Evolutionary conservation across 768 basidiomycete genomes (phyloP), one percentile per base, ranked within the genome.

Genomic region (Trametopsis cervina): DNA sequence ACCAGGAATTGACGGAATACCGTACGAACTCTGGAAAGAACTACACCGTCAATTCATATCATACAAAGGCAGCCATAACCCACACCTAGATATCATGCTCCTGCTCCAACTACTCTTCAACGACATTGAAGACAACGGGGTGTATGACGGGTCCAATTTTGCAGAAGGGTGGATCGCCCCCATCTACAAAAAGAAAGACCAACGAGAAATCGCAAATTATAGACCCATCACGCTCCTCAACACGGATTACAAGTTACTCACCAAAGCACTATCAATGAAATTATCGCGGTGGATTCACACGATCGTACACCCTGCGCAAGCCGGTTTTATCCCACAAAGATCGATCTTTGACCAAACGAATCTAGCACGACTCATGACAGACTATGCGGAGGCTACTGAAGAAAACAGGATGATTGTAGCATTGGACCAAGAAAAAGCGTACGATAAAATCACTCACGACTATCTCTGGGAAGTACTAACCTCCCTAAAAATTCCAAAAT

Each of bases 201-300:
- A n/a, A 11, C 13, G 18, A 0, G 20, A 47, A 0, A 55, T 59
- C 0, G 22, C n/a, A 0, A 59, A 58, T 33, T 58, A 58, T 38
- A 17, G 53, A 10, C 50, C 55, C 0, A 52, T 58, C 3, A 58
- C 55, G 1, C 40, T 52, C 0, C 44, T 61, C 1, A 58, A 58
- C 26, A 50, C 50, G 0, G 60, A 61, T 21, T 58, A 56, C 35
- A 61, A 61, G 40, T 10, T 63, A 1, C 36, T 54, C 7, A 63
- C 61, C 0, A 57, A 57, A 33, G 35, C 22, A 0, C 18, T 57
- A 0, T 25, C 50, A 0, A 17, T 44, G 0, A 51, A 53, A 45
- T 51, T 63, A 1, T 26, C 11, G 36, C 2, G 6, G 11, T 9
- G 18, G 7, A 40, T 40, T 1, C 2, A 12, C 1, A 40, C 3